These are phyloP conservation scores for Chaetothyriales sp. DNA, from an alignment of 2,329 filamentous ascomycete genomes.

Conservation along the genomic window DNA sequence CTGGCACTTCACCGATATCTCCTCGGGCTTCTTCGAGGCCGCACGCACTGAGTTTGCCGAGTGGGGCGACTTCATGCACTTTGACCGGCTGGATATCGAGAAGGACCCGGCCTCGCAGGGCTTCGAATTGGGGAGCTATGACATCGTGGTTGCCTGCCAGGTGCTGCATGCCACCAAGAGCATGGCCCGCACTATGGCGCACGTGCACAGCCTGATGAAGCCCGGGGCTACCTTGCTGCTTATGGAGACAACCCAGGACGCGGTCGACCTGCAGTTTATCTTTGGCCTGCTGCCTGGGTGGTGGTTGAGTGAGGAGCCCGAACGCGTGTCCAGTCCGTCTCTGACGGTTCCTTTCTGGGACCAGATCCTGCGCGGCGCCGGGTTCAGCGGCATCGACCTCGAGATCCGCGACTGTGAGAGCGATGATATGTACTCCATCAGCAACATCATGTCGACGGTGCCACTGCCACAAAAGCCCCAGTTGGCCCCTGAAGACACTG, in stretches of 20 bases:
- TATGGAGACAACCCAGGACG: conserved; percentile 12
- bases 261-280: conserved; percentile 12
- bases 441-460: conserved; percentile 1
- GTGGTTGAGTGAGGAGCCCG: conserved; percentile 22
- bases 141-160: conserved; percentile 20
- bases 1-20: conserved; percentile 6
- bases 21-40: conserved; percentile 3
- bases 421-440: not conserved
- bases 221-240: conserved; percentile 20
- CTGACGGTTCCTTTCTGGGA: conserved; percentile 15
- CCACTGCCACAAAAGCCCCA: not conserved
- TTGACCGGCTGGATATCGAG: conserved; percentile 2
- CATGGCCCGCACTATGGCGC: conserved; percentile 18
- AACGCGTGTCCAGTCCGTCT: conserved; percentile 11
- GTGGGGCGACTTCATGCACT: conserved; percentile 2
- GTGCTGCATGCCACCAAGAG: conserved; percentile 20
- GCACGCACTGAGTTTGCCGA: conserved; percentile 1
- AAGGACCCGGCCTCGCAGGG: not conserved
- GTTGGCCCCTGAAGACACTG: too few species aligned
- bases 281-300: conserved; percentile 26
- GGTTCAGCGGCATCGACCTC: conserved; percentile 19
- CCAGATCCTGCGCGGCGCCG: conserved; percentile 10
- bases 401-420: conserved; percentile 1
- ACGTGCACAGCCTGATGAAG: conserved; percentile 19
- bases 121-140: conserved; percentile 15